Evolutionary conservation across 257 asterid species (phyloP).

Genomic region (Solanum pennellii): DNA sequence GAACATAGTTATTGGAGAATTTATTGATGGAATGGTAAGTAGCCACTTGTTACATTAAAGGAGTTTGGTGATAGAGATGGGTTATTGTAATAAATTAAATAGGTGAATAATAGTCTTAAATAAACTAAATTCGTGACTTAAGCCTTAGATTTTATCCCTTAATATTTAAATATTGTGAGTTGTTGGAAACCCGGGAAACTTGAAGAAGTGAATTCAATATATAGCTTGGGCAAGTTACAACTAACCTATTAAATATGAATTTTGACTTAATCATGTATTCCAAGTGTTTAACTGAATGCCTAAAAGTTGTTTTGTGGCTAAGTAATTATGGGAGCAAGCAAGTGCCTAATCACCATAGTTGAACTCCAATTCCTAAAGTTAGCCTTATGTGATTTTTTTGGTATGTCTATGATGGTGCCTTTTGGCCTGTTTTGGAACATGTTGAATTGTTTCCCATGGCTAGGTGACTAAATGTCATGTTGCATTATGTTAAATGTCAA

Average conservation of each 20-base stretch:
- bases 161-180: background rate
- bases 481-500: background rate
- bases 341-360: background rate
- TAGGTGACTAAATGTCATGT: background rate
- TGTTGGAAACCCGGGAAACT: background rate
- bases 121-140: background rate
- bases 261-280: background rate
- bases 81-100: background rate
- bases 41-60: background rate
- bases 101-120: background rate
- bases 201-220: background rate
- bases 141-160: background rate
- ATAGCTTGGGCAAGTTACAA: background rate
- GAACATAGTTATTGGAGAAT: background rate
- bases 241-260: background rate
- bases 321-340: background rate
- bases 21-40: background rate
- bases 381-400: background rate
- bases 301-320: background rate
- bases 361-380: background rate
- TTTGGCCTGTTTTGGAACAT: background rate
- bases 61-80: background rate
- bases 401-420: background rate
- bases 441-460: background rate
- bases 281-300: background rate